Percentiles rank a stretch among this genome's conserved stretches.
Conservation (phyloP, 768 basidiomycete genomes). For the Galerina marginata region DNA sequence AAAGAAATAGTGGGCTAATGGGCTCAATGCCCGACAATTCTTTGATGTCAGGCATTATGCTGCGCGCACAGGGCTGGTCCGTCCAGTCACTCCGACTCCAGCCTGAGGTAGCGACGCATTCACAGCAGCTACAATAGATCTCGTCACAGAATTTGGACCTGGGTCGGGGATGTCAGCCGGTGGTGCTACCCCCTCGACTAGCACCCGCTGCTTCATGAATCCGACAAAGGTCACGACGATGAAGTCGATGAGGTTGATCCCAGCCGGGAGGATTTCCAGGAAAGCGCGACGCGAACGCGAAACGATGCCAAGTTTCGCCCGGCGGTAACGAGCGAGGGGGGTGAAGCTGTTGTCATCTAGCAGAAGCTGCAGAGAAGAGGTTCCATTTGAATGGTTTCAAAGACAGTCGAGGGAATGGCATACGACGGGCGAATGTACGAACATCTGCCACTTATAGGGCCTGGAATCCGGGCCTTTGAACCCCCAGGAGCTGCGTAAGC, state of each 20-base stretch:
- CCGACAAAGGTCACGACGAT: constrained; percentile 38
- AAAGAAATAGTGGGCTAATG: too few species aligned
- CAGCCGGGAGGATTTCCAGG: constrained; percentile 40
- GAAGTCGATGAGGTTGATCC: constrained; percentile 34
- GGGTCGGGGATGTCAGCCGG: neutral
- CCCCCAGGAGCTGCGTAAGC: constrained; percentile 36
- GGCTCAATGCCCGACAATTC: too few species aligned
- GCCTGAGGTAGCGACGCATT: neutral
- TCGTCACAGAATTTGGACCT: neutral
- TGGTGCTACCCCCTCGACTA: constrained; percentile 11
- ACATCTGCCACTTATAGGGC: constrained; percentile 45
- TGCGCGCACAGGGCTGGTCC: too few species aligned
- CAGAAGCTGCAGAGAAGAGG: constrained; percentile 31
- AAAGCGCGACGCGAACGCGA: constrained; percentile 40
- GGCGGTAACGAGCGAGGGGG: constrained; percentile 38
- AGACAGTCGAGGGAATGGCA: constrained; percentile 9
- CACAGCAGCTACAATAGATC: neutral
- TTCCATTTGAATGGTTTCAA: neutral
- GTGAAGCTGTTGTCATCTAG: constrained; percentile 31
- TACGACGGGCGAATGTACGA: constrained; percentile 42
- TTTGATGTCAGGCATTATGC: too few species aligned
- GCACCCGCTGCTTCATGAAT: constrained; percentile 32
- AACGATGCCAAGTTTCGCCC: constrained; percentile 42
- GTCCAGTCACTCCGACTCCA: too few species aligned
- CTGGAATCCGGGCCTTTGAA: constrained; percentile 40